phyloP scores from a whole-genome alignment of 2,329 filamentous ascomycete species.

The Rhynchosporium agropyri region DNA sequence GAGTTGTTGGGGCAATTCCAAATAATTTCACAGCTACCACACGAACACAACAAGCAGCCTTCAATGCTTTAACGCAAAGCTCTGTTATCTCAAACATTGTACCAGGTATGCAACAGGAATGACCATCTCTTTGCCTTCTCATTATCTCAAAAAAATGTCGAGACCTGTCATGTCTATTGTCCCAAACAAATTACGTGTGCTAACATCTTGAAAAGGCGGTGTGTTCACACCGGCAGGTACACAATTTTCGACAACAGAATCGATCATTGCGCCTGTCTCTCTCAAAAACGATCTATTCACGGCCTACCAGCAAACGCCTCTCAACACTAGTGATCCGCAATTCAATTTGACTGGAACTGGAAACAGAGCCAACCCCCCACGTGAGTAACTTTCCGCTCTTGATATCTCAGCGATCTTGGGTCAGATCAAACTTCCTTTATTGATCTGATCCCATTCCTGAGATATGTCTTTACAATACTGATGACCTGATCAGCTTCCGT shows the following conservation, averaged over 20 bases:
- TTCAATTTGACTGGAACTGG: conserved; percentile 12
- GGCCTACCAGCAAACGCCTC: not conserved
- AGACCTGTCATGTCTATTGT: too few species aligned
- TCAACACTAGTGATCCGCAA: not conserved
- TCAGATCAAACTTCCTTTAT: too few species aligned
- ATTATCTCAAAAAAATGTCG: too few species aligned
- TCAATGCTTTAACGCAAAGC: not conserved
- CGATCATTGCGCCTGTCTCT: conserved; percentile 9
- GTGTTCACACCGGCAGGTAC: not conserved
- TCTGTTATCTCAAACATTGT: not conserved
- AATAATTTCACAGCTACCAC: not conserved
- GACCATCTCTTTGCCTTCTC: too few species aligned
- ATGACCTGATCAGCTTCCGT: conserved; percentile 2
- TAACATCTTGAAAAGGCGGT: too few species aligned
- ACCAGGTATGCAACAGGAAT: not conserved
- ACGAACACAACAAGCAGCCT: not conserved
- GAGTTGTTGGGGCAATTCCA: not conserved
- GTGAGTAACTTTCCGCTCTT: too few species aligned
- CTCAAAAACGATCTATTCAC: conserved; percentile 9
- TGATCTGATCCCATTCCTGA: too few species aligned
- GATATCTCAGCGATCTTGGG: too few species aligned
- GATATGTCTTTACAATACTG: too few species aligned
- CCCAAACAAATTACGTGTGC: too few species aligned
- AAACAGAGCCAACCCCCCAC: not conserved
- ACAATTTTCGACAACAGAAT: not conserved